Evolutionary conservation across 192 early-diverging fungal genomes (phyloP).

Genomic region (Coemansia sp.): DNA sequence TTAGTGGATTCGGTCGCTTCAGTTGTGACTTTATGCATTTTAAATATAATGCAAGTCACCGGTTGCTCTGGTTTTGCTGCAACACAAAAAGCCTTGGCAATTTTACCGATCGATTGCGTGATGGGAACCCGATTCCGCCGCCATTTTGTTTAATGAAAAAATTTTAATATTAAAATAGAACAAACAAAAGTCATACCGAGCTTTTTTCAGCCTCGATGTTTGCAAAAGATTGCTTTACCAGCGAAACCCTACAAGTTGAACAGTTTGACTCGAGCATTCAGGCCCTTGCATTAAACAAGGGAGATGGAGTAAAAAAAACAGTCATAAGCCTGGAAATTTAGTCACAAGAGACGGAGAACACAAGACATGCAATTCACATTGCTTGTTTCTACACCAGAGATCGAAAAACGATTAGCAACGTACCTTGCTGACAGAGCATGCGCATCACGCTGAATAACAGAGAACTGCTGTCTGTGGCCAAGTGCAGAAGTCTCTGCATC

Average conservation of each 20-base stretch:
- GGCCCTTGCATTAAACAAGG: no score
- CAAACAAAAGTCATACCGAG: not conserved
- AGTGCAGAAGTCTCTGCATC: not conserved
- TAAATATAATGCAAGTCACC: no score
- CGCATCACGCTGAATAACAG: constrained; percentile 34
- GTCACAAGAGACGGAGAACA: not conserved
- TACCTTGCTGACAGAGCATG: constrained; percentile 34
- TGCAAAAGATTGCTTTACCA: constrained; percentile 3
- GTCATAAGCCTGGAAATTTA: no score
- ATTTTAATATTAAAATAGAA: not conserved
- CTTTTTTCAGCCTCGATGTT: not conserved
- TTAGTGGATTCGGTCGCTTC: no score
- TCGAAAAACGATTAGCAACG: not conserved
- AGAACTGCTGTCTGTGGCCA: not conserved
- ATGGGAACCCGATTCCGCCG: not conserved
- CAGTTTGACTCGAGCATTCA: not conserved
- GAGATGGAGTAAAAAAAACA: not conserved
- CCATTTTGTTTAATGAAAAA: not conserved
- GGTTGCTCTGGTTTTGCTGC: no score
- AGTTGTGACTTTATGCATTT: no score
- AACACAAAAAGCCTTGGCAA: not conserved
- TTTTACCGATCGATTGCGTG: not conserved
- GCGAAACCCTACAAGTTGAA: constrained; percentile 3
- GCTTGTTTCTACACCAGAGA: not conserved
- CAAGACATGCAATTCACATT: not conserved